phyloP scores from a whole-genome alignment of 2,329 filamentous ascomycete genomes.

The Alternaria sp. region DNA sequence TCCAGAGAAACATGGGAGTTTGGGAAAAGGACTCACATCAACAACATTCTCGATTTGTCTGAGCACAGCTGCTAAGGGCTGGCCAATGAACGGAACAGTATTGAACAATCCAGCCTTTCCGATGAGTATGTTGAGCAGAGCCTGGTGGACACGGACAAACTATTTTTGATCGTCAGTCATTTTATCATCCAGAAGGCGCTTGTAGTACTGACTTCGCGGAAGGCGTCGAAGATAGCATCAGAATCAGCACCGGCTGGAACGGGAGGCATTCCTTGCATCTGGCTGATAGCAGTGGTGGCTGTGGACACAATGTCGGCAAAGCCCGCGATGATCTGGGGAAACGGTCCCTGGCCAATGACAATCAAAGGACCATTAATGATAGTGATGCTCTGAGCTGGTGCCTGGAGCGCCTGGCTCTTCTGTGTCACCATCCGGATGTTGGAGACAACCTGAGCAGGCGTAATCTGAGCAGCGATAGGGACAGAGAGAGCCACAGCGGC shows the following conservation, averaged over 20 bases:
- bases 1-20: not conserved
- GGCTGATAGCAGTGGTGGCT: slow-evolving; percentile 7
- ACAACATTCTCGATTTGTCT: slow-evolving; percentile 22
- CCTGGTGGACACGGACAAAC: slow-evolving; percentile 29
- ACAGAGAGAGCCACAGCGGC: slow-evolving; percentile 21
- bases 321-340: slow-evolving; percentile 18
- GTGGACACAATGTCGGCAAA: slow-evolving; percentile 22
- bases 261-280: slow-evolving; percentile 13
- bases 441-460: slow-evolving; percentile 17
- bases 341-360: slow-evolving; percentile 19
- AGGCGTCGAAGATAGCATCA: slow-evolving; percentile 22
- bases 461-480: slow-evolving; percentile 13
- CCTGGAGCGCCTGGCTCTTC: slow-evolving; percentile 21
- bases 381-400: slow-evolving; percentile 18
- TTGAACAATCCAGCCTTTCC: slow-evolving; percentile 24
- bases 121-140: slow-evolving; percentile 27
- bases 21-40: slow-evolving; percentile 18
- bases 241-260: slow-evolving; percentile 8
- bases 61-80: slow-evolving; percentile 23
- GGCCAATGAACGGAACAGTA: slow-evolving; percentile 21
- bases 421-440: slow-evolving; percentile 18
- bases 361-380: slow-evolving; percentile 20
- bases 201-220: slow-evolving; percentile 16
- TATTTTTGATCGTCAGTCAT: not conserved
- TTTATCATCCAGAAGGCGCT: too few species aligned